phyloP scores from a whole-genome alignment of 2,329 filamentous ascomycete species.

The Fonsecaea erecta region DNA sequence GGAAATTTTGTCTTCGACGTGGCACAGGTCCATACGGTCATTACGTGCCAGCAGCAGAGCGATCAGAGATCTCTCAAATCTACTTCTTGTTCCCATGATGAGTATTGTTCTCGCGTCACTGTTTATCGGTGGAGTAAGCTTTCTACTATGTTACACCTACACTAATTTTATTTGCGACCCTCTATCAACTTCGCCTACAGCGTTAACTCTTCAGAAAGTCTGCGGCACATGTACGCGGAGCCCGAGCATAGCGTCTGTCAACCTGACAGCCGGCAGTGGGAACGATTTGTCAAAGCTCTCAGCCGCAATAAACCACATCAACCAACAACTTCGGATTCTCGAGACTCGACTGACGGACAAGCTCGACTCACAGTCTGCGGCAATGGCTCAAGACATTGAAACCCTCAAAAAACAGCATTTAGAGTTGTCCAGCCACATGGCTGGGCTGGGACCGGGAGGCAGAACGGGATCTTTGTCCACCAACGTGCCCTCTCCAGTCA shows the following conservation, averaged over 20 bases:
- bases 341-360: conserved; percentile 31
- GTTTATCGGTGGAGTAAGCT: conserved; percentile 17
- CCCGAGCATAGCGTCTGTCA: conserved; percentile 9
- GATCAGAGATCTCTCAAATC: conserved; percentile 30
- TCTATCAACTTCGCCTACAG: conserved; percentile 27
- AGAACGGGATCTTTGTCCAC: conserved; percentile 3
- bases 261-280: conserved; percentile 26
- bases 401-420: conserved; percentile 31
- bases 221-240: conserved; percentile 31
- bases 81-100: conserved; percentile 23
- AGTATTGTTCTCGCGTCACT: conserved; percentile 23
- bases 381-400: conserved; percentile 26
- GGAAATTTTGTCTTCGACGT: conserved; percentile 5
- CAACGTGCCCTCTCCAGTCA: conserved; percentile 34
- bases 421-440: conserved; percentile 28
- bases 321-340: conserved; percentile 31
- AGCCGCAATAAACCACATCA: conserved; percentile 28
- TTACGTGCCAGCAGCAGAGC: conserved; percentile 17
- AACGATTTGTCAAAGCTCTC: conserved; percentile 30
- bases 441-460: conserved; percentile 7
- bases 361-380: conserved; percentile 27
- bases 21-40: conserved; percentile 25
- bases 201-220: conserved; percentile 29
- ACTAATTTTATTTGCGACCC: conserved; percentile 31
- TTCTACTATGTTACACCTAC: conserved; percentile 33